Evolutionary conservation across 768 basidiomycete genomes (phyloP).

Genomic region (Mycena sanguinolenta): DNA sequence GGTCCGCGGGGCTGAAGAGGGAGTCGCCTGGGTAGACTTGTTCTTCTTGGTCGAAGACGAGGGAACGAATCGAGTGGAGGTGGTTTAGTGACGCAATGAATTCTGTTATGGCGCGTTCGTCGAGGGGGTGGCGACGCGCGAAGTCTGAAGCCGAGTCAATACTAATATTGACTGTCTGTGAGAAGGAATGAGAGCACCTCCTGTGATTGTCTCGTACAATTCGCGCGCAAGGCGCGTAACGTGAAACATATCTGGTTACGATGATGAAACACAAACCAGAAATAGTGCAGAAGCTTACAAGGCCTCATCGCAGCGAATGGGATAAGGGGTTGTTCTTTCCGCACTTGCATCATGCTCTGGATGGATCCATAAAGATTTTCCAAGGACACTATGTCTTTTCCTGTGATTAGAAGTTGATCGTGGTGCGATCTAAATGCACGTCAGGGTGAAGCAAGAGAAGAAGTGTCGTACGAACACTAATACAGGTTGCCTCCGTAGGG

Average conservation of each 20-base stretch:
- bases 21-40: too few relatives aligned
- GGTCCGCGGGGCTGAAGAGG: too few relatives aligned
- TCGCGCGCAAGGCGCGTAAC: constrained; percentile 8
- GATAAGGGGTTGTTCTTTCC: too few relatives aligned
- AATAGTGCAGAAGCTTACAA: neutral
- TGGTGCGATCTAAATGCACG: constrained; percentile 9
- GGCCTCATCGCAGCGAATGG: too few relatives aligned
- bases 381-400: neutral
- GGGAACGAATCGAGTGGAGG: too few relatives aligned
- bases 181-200: constrained; percentile 8
- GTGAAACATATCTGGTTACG: constrained; percentile 8
- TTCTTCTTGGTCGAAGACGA: too few relatives aligned
- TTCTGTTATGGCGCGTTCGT: too few relatives aligned
- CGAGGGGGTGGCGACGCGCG: too few relatives aligned
- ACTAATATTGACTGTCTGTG: too few relatives aligned
- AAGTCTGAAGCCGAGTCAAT: too few relatives aligned
- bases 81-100: too few relatives aligned
- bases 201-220: constrained; percentile 15
- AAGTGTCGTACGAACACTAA: constrained; percentile 1
- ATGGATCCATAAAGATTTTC: neutral
- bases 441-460: neutral
- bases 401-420: constrained; percentile 24
- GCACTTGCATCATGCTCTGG: neutral
- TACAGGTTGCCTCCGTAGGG: neutral
- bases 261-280: neutral